Base-by-base conservation (phyloP, 805 yeast species). In the Tetrapisispora phaffii region DNA sequence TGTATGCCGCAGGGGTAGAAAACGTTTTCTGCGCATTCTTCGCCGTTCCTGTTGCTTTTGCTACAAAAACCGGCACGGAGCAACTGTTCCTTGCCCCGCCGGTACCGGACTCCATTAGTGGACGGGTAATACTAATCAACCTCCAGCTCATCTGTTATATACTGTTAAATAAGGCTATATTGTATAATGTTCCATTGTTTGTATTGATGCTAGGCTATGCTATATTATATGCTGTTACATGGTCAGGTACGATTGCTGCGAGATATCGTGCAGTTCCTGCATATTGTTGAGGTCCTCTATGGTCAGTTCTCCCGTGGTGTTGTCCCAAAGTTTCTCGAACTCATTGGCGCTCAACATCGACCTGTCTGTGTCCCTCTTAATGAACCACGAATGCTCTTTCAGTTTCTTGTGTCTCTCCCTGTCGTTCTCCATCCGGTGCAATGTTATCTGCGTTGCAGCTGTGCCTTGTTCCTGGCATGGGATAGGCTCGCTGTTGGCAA, bases 391-490 rank as follows among this genome's bases (percentile, higher is more conserved):
- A 10, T 74, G 76, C 56, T 90, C 97, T 54, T 89, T 87, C 13
- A 83, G 75, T 51, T 85, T 74, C 59, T 90, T 90, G 57, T 86
- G 88, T 46, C 95, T 70, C 60, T 90, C 98, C 53, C 98, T 70
- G 60, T 90, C 97, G 50, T 82, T 89, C 59, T 90, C 97, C 81
- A 90, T 87, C 48, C 97, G 69, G 32, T 77, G 73, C 16, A 87
- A 59, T 16, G 85, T 78, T 2, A 28, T 34, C 37, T 43, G 45
- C 7, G 23, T 23, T 3, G 17, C n/a, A 2, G 36, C 21, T 10
- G n/a, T 39, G 28, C n/a, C 22, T n/a, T 15, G 29, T 7, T 39
- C 23, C 4, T 28, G 23, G n/a, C 13, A 7, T 6, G 23, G 4
- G 6, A 29, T 22, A 2, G 17, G 9, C 6, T 35, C 31, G 3